Percentiles rank a stretch among this genome's conserved stretches.
Conservation (phyloP, 176 grass and related monocot species). For the Carex myosuroides region DNA sequence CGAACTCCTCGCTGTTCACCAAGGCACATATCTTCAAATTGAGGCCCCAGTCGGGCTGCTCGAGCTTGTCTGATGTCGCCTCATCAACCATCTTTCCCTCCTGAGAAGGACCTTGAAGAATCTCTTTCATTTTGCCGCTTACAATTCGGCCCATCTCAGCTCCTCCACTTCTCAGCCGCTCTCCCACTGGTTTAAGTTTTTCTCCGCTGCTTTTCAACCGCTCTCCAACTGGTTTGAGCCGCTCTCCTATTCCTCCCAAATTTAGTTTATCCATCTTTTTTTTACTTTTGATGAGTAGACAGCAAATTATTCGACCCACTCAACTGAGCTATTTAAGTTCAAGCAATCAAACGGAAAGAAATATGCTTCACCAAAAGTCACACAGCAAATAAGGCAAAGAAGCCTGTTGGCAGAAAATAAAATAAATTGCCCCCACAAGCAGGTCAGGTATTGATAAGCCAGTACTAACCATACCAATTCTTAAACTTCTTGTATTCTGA, state of each 20-base stretch:
- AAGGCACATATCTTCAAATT: conserved; percentile 31
- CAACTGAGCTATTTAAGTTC: neutral
- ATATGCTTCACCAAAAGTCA: neutral
- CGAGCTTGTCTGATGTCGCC: conserved; percentile 19
- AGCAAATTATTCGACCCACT: neutral
- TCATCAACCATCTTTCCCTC: conserved; percentile 35
- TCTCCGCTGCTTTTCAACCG: neutral
- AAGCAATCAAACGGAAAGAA: neutral
- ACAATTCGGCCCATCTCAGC: conserved; percentile 25
- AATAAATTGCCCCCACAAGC: neutral
- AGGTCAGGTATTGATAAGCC: neutral
- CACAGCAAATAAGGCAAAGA: neutral
- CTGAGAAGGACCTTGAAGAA: conserved; percentile 29
- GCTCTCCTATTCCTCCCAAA: conserved; percentile 3
- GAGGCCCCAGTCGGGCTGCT: conserved; percentile 30
- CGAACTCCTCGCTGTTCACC: conserved; percentile 26
- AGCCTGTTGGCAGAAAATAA: neutral
- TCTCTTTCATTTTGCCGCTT: conserved; percentile 37
- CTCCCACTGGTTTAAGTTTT: neutral
- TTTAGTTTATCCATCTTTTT: conserved; percentile 6
- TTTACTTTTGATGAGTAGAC: neutral
- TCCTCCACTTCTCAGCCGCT: conserved; percentile 28
- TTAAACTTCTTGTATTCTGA: neutral
- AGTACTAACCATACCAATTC: neutral
- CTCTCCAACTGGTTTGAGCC: conserved; percentile 6